phyloP scores from a whole-genome alignment of 192 early-diverging fungal genomes.

The Geranomyces michiganensis region DNA sequence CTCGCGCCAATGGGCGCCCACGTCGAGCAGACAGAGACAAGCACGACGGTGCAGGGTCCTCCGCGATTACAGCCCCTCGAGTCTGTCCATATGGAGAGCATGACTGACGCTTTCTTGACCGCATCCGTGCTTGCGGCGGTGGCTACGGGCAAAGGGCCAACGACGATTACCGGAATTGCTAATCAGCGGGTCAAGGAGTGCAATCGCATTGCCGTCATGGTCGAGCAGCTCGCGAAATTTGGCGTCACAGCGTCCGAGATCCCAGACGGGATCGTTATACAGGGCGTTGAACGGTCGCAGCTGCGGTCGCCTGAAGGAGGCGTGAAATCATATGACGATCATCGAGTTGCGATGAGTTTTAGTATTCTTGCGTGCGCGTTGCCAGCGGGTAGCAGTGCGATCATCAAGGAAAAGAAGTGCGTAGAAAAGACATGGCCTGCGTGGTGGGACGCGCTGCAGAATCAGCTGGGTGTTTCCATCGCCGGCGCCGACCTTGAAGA shows the following conservation, averaged over 20 bases:
- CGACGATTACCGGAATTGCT: slow-evolving; percentile 91
- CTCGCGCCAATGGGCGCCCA: slow-evolving; percentile 89
- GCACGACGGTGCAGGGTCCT: slow-evolving; percentile 91
- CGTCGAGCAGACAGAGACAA: slow-evolving; percentile 84
- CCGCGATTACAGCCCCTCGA: slow-evolving; percentile 69
- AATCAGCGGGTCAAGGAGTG: slow-evolving; percentile 99
- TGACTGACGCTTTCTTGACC: slow-evolving; percentile 99
- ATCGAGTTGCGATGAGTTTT: slow-evolving; percentile 98
- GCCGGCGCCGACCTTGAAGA: slow-evolving; percentile 59
- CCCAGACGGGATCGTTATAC: slow-evolving; percentile 89
- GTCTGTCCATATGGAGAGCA: slow-evolving; percentile 94
- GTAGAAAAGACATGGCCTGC: slow-evolving; percentile 99
- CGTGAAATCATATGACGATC: slow-evolving; percentile 96
- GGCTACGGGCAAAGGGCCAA: slow-evolving; percentile 61
- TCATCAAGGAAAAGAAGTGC: slow-evolving; percentile 90
- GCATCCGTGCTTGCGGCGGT: slow-evolving; percentile 91
- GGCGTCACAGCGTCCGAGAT: slow-evolving; percentile 81
- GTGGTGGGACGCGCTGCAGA: slow-evolving; percentile 96
- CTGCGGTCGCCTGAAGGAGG: slow-evolving; percentile 67
- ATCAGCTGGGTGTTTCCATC: slow-evolving; percentile 69
- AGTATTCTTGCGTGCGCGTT: slow-evolving; percentile 79
- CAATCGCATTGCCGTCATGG: slow-evolving; percentile 96
- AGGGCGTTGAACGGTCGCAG: slow-evolving; percentile 55
- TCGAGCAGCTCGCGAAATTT: slow-evolving; percentile 88
- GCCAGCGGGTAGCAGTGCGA: slow-evolving; percentile 50